These are phyloP conservation scores for Suillus discolor DNA, from an alignment of 768 basidiomycete genomes.

Conservation along the genomic window DNA sequence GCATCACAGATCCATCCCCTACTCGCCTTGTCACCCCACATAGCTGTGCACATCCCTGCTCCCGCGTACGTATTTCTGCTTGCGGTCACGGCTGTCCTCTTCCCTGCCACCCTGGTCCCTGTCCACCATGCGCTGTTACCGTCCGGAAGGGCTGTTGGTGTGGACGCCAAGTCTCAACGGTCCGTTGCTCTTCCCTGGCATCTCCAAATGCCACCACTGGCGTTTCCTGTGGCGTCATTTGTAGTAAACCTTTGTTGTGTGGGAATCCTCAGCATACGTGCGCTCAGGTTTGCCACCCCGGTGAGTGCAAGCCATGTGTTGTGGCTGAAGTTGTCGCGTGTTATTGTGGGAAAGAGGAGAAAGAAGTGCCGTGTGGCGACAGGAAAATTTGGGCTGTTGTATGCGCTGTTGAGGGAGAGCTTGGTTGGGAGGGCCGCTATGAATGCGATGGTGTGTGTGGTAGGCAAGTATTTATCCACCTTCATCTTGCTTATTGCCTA, in stretches of 20 bases:
- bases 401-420: slow-evolving; percentile 32
- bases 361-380: slow-evolving; percentile 66
- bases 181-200: slow-evolving; percentile 51
- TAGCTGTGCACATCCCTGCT: slow-evolving; percentile 73
- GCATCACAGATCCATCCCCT: slow-evolving; percentile 71
- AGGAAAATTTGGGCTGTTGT: slow-evolving; percentile 46
- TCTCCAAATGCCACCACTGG: not conserved
- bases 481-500: not conserved
- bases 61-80: slow-evolving; percentile 49
- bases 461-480: not conserved
- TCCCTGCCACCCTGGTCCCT: slow-evolving; percentile 93
- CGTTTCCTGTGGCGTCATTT: slow-evolving; percentile 40
- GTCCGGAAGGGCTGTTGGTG: slow-evolving; percentile 82
- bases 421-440: slow-evolving; percentile 67
- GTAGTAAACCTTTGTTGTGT: slow-evolving; percentile 57
- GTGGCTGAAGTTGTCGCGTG: slow-evolving; percentile 59
- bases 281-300: slow-evolving; percentile 70
- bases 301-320: slow-evolving; percentile 68
- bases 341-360: slow-evolving; percentile 77
- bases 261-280: slow-evolving; percentile 71
- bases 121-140: slow-evolving; percentile 89
- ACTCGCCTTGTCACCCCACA: slow-evolving; percentile 73
- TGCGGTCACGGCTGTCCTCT: slow-evolving; percentile 87
- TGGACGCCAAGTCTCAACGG: slow-evolving; percentile 56
- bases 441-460: not conserved